Conservation (phyloP, 2,329 filamentous ascomycete genomes). For the Ceratocystis huliohia region DNA sequence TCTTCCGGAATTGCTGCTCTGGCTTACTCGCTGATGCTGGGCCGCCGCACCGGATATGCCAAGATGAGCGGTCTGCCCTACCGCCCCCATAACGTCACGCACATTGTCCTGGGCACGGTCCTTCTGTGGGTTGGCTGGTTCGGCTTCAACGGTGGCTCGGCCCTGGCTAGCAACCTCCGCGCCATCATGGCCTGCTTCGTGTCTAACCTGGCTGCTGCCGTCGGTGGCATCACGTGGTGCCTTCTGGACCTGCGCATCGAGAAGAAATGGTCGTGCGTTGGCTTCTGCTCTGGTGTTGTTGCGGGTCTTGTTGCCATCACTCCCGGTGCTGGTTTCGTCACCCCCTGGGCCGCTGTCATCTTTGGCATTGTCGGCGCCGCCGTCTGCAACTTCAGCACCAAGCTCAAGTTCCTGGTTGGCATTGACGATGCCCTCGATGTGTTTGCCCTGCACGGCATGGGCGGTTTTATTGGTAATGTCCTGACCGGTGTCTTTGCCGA, state of each 20-base stretch:
- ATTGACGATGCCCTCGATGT: slow-evolving; percentile 84
- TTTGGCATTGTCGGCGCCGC: slow-evolving; percentile 49
- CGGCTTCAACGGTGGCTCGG: slow-evolving; percentile 84
- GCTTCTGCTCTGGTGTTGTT: slow-evolving; percentile 83
- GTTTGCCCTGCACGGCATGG: slow-evolving; percentile 78
- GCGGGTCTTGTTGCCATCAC: slow-evolving; percentile 80
- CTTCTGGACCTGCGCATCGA: slow-evolving; percentile 83
- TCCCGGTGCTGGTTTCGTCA: slow-evolving; percentile 69
- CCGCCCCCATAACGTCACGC: slow-evolving; percentile 60
- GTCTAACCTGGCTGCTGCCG: slow-evolving; percentile 73
- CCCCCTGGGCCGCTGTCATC: slow-evolving; percentile 47
- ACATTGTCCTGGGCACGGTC: slow-evolving; percentile 60
- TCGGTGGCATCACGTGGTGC: slow-evolving; percentile 73
- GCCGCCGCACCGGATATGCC: slow-evolving; percentile 52
- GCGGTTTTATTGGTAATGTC: slow-evolving; percentile 68
- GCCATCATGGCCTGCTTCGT: slow-evolving; percentile 82
- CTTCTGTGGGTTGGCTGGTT: slow-evolving; percentile 93
- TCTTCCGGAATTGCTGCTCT: slow-evolving; percentile 58
- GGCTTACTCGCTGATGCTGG: slow-evolving; percentile 61
- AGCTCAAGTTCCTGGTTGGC: slow-evolving; percentile 60
- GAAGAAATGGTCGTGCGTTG: slow-evolving; percentile 84
- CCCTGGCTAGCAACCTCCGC: slow-evolving; percentile 68
- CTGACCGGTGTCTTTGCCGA: slow-evolving; percentile 67
- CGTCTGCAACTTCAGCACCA: slow-evolving; percentile 74
- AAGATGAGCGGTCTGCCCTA: slow-evolving; percentile 51